Percentiles rank a stretch among this genome's conserved stretches.
Conservation (phyloP, 148 eudicot species). For the Chenopodium berlandieri region DNA sequence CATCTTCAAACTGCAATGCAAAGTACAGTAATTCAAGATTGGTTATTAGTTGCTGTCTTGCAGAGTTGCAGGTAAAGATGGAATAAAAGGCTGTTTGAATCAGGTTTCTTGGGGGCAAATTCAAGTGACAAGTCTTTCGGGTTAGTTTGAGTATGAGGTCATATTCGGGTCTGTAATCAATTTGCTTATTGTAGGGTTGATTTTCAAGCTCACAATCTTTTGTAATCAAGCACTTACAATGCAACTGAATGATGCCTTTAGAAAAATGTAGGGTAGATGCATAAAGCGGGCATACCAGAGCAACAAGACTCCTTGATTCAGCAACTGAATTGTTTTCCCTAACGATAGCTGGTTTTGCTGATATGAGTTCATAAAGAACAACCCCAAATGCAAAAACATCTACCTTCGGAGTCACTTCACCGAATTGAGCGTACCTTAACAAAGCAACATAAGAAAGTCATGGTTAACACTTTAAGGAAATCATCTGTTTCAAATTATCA, state of each 20-base stretch:
- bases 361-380: conserved; percentile 73
- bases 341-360: conserved; percentile 71
- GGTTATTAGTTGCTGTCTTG: background rate
- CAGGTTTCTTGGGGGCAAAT: too few species aligned
- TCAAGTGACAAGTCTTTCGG: too few species aligned
- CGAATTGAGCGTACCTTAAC: conserved; percentile 63
- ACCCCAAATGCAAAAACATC: conserved; percentile 89
- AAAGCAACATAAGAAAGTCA: background rate
- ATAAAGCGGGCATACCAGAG: conserved; percentile 43
- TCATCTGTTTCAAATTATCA: background rate
- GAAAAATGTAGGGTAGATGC: background rate
- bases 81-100: too few species aligned
- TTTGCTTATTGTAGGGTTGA: too few species aligned
- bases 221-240: background rate
- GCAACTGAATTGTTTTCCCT: conserved; percentile 32
- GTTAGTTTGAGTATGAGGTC: too few species aligned
- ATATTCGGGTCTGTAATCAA: too few species aligned
- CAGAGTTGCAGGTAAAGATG: background rate
- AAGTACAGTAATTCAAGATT: background rate
- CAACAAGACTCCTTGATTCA: conserved; percentile 56
- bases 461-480: background rate
- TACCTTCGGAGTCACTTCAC: conserved; percentile 65
- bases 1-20: conserved; percentile 57
- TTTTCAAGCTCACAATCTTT: background rate
- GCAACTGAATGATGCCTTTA: background rate